Base-by-base conservation (phyloP, 1,139 yeast species). In the Candida sojae region DNA sequence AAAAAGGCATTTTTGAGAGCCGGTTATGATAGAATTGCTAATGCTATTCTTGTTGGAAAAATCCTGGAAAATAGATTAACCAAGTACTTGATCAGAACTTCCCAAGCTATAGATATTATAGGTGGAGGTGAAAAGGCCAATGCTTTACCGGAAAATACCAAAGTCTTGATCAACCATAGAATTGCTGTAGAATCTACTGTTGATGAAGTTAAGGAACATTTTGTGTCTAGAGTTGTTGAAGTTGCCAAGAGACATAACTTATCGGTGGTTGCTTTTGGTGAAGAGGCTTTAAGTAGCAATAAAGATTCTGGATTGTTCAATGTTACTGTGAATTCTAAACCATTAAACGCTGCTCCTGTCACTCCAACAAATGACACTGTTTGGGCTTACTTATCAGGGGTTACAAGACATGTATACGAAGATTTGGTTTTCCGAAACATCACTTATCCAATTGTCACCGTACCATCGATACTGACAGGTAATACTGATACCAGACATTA, bases 401-500 rank as follows among this genome's bases (percentile, higher is more conserved):
- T 68, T 10, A 67, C 74, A n/a, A 68, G 79, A 56, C 77, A 74
- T 52, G 73, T 77, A 38, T 62, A 67, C 48, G 79, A 76, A 53
- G 76, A 72, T 43, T 61, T 71, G 55, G 73, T 72, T 4, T 64
- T 62, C 56, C 66, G 72, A 9, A 66, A 70, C 33, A 50, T 66
- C 33, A 60, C 60, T 10, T 62, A 71, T 38, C 73, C 81, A 26
- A 67, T 84, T 30, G 71, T 86, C 45, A 71, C 82, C 21, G 70
- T 90, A 1, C 95, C 96, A 9, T 71, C 80, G 17, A 61, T 88
- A 44, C 80, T 87, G 82, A 77, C 88, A 5, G 96, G 88, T 31
- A 90, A 89, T 65, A 90, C 97, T 2, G 97, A 90, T 63, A 89
- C 96, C 8, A 79, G 81, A 61, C 79, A 82, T 62, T 89, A 87